Conservation (phyloP, 1,139 yeast genomes). For the Diutina pseudorugosa region DNA sequence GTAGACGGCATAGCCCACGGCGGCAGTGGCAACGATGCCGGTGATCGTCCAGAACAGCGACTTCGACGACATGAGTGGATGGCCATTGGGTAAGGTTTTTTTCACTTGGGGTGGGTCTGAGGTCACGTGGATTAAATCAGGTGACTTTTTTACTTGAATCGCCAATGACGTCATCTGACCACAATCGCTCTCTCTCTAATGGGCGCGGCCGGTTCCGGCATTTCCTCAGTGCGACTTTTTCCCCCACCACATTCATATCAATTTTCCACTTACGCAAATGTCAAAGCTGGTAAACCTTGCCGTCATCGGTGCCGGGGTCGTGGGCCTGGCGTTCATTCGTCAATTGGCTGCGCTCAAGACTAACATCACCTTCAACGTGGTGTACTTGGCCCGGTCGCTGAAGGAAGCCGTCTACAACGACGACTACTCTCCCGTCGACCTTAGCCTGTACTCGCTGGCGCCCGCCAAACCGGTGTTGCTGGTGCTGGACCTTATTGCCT, state of each 20-base stretch:
- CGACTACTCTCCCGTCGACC: conserved; percentile 61
- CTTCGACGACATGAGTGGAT: conserved; percentile 1
- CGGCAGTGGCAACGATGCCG: conserved; percentile 33
- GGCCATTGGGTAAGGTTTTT: neutral
- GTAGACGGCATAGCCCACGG: conserved; percentile 68
- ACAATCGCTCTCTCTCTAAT: too few species aligned
- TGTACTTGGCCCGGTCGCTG: conserved; percentile 64
- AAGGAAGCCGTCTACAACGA: conserved; percentile 52
- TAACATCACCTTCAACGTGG: conserved; percentile 55
- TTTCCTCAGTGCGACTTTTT: neutral
- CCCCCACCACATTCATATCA: neutral
- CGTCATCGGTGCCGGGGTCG: conserved; percentile 86
- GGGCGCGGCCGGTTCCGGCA: neutral
- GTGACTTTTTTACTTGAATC: too few species aligned
- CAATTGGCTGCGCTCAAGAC: conserved; percentile 57
- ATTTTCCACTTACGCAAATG: neutral
- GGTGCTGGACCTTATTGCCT: conserved; percentile 46
- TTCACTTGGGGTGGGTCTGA: neutral
- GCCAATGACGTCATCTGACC: neutral
- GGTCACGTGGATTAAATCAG: neutral
- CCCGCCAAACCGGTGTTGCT: conserved; percentile 36
- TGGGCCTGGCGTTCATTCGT: conserved; percentile 71
- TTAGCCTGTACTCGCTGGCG: conserved; percentile 49
- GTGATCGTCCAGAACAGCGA: neutral
- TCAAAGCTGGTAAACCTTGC: conserved; percentile 60